Conservation (phyloP, 768 basidiomycete genomes). For the Rhodotorula toruloides region DNA sequence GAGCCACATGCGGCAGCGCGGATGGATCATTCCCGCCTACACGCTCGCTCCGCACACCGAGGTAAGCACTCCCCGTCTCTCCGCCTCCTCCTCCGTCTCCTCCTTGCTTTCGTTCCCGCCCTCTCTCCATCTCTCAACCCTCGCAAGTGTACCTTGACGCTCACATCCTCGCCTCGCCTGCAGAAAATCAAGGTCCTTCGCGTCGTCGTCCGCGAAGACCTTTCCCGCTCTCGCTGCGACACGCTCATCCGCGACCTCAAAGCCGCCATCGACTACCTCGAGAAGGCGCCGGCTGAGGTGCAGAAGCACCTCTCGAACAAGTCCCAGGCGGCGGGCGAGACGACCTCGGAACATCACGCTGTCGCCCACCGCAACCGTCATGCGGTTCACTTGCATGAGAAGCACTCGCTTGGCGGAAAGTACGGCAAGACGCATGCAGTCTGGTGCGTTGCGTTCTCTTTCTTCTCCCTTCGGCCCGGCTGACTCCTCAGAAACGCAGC, state of each 20-base stretch:
- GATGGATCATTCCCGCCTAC: conserved; percentile 40
- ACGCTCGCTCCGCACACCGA: conserved; percentile 20
- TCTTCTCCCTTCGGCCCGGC: no score
- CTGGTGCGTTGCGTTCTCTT: conserved; percentile 3
- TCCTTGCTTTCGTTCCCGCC: no score
- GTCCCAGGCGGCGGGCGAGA: conserved; percentile 4
- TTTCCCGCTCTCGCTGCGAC: conserved; percentile 42
- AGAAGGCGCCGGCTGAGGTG: conserved; percentile 41
- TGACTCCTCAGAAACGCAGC: background rate
- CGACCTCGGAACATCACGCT: conserved; percentile 7
- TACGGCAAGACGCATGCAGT: conserved; percentile 43
- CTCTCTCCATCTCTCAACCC: background rate
- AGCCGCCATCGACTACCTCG: conserved; percentile 39
- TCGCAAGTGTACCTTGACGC: background rate
- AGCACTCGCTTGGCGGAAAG: conserved; percentile 46
- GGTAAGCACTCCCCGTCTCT: no score
- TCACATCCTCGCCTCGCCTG: conserved; percentile 29
- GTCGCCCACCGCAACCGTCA: background rate
- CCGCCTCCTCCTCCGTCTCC: no score
- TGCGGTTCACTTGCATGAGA: conserved; percentile 39
- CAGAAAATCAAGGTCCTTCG: conserved; percentile 44
- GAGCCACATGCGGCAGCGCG: conserved; percentile 37
- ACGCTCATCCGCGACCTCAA: conserved; percentile 44
- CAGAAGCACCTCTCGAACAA: conserved; percentile 38
- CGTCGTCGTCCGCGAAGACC: conserved; percentile 46